Base-by-base conservation (phyloP, 2,329 filamentous ascomycete species). In the Aspergillus proliferans region DNA sequence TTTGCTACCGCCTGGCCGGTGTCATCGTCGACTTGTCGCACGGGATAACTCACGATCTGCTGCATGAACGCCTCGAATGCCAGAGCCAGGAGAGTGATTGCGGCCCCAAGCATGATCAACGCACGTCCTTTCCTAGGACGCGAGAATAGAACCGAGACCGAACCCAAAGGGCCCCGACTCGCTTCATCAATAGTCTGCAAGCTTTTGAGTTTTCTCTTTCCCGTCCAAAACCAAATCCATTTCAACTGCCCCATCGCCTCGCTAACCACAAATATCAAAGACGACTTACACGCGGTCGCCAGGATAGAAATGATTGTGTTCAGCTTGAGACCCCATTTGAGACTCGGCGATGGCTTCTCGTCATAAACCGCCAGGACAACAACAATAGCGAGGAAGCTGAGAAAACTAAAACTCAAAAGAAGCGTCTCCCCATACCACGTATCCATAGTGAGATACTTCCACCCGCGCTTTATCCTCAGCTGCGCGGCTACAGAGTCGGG, bases 111-210 rank as follows among this genome's bases (percentile, higher is more conserved):
- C 26, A 28, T 28, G 3, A 28, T 28, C 26, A 28, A 28, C 26
- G 26, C 26, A 12, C 26, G 26, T 28, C 26, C 26, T 12, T 28
- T 28, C 26, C 12, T 9, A 28, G 26, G 26, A 28, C 26, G 26
- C 26, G 26, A 28, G 26, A 28, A 28, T 12, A 28, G 9, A 28
- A 28, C 26, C 26, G 26, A 33, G 4, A 54, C 9, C 9, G 57
- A 58, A 6, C 58, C 55, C 21, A 53, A 47, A 6, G 58, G 58
- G 5, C 58, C 59, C 15, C 58, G 50, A 45, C 58, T 60, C 24
- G 59, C 59, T 14, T 52, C 49, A 24, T 61, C 58, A 33, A 55
- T 58, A 2, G 46, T n/a, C 34, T 59, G 53, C 10, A 59, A 43
- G 19, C 52, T 45, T 34, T 46, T 28, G 18, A 58, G 50, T 14